Conservation (phyloP, 2,329 filamentous ascomycete species). For the Nemania sp. region DNA sequence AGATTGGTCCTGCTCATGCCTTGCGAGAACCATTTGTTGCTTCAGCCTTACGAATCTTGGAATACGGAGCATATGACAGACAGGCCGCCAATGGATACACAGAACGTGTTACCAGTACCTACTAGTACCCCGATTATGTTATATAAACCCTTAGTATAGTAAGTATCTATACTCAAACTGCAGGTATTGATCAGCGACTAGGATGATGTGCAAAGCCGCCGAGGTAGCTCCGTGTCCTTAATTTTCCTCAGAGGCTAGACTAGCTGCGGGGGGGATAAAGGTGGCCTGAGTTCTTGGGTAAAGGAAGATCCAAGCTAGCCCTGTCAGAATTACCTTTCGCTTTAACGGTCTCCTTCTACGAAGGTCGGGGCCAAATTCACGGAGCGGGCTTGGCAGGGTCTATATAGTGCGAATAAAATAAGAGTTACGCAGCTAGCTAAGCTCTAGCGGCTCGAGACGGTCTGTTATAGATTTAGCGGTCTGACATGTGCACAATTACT, state of each 20-base stretch:
- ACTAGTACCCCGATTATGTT: neutral
- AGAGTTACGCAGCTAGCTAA: no score
- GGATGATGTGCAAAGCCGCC: conserved; percentile 29
- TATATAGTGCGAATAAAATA: no score
- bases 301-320: conserved; percentile 24
- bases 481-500: no score
- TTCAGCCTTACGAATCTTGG: neutral
- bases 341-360: conserved; percentile 21
- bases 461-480: no score
- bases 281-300: conserved; percentile 25
- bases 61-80: neutral
- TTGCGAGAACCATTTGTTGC: neutral
- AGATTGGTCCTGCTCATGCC: no score
- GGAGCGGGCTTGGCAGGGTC: no score
- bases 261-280: conserved; percentile 21
- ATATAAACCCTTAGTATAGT: neutral
- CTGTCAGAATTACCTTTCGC: conserved; percentile 14
- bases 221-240: conserved; percentile 27
- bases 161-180: conserved; percentile 1
- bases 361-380: no score
- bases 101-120: no score
- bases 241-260: conserved; percentile 24
- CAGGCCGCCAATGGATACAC: neutral
- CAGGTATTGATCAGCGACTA: conserved; percentile 27
- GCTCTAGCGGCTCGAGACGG: no score